Base-by-base conservation (phyloP, 306 rosid genomes). In the Acacia melanoxylon region DNA sequence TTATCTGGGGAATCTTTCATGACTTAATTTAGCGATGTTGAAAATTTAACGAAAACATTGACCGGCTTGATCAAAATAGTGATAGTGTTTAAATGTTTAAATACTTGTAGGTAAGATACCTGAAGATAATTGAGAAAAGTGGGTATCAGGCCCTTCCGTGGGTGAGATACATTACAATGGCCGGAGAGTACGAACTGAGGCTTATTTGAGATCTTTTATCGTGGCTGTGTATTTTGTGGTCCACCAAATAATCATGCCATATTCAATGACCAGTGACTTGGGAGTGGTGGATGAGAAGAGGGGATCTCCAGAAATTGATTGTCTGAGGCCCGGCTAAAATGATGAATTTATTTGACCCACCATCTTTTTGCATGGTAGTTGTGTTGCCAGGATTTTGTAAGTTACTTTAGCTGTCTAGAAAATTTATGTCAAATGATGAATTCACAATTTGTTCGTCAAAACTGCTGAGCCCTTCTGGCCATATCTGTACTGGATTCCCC, bases 81-180 rank as follows among this genome's bases (percentile, higher is more conserved):
- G 52, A 71, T 72, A 54, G 61, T 54, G 62, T 56, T 46, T 13
- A 46, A 45, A 44, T 62, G 69, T 68, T 78, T 56, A 40, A 78
- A 80, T 78, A 24, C 42, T 81, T 85, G 87, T 82, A 95, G 99
- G 99, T 95, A 86, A 97, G 99, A 72, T 95, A 95, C 85, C 78
- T 95, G 92, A 95, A 95, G 98, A 95, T 95, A 48, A 95, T 95
- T 82, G 99, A 95, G 88, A 95, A 95, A 89, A 95, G 99, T 78
- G 99, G 99, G 75, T 93, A 95, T 85, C 99, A 95, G 88, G 96
- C 99, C 48, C 98, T 94, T 85, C 98, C 98, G 45, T 94, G 98
- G 98, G 98, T 94, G 91, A 90, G 98, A 88, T 94, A 94, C 93
- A 94, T 94, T 80, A 94, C 98, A 79, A 94, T 94, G 98, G 98